Percentiles rank a stretch among this genome's conserved stretches.
Conservation (phyloP, 352 stramenopile genomes). For the Phytopythium sindhum region DNA sequence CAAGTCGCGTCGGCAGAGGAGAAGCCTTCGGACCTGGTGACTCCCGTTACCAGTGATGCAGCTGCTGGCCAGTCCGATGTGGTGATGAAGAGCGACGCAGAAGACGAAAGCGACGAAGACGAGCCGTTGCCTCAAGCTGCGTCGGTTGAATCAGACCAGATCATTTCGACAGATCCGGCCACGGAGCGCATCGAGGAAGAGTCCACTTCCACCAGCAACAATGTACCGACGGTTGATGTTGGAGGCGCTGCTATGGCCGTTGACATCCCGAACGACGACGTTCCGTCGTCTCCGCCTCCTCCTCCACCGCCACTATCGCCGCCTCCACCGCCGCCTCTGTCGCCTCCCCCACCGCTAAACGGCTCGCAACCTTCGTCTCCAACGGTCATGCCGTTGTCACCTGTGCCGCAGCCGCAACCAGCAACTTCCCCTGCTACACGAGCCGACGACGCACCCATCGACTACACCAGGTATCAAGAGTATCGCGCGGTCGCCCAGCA, state of each 20-base stretch:
- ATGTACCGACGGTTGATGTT: not conserved
- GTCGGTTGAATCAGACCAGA: not conserved
- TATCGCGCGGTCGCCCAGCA: slow-evolving; percentile 73
- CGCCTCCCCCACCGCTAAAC: slow-evolving; percentile 12
- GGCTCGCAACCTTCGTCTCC: slow-evolving; percentile 29
- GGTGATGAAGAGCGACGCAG: slow-evolving; percentile 12
- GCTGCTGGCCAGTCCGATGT: slow-evolving; percentile 1
- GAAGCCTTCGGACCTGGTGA: not conserved
- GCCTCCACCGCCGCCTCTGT: slow-evolving; percentile 29
- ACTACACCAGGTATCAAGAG: slow-evolving; percentile 66
- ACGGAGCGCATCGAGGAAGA: not conserved
- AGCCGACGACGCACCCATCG: slow-evolving; percentile 32
- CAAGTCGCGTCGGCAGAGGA: not conserved
- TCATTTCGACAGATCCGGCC: not conserved
- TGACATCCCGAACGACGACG: slow-evolving; percentile 1
- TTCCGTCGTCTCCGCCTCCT: slow-evolving; percentile 31
- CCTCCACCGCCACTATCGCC: slow-evolving; percentile 43
- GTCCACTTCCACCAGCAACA: not conserved
- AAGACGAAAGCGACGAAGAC: slow-evolving; percentile 59
- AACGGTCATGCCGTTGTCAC: slow-evolving; percentile 34
- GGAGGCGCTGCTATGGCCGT: not conserved
- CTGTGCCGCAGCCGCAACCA: slow-evolving; percentile 19
- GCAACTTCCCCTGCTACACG: slow-evolving; percentile 4
- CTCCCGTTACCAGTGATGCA: slow-evolving; percentile 11
- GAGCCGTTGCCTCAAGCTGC: not conserved